These are phyloP conservation scores for Lasiodiplodia sp. DNA, from an alignment of 2,329 filamentous ascomycete species.

Conservation along the genomic window DNA sequence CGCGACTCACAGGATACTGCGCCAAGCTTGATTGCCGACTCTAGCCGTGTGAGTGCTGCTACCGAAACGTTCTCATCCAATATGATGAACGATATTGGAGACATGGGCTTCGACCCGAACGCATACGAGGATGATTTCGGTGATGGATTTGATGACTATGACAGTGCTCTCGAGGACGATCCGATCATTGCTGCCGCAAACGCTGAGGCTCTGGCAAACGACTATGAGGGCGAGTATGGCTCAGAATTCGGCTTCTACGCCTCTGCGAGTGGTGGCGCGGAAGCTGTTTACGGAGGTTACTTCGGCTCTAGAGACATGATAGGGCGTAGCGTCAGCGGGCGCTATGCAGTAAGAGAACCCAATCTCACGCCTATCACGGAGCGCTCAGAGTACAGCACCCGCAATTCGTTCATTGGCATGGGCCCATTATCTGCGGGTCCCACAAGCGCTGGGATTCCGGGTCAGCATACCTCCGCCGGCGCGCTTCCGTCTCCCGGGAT, in stretches of 20 bases:
- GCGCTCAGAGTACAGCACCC: slow-evolving; percentile 92
- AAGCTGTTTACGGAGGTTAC: slow-evolving; percentile 83
- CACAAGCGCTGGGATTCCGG: slow-evolving; percentile 6
- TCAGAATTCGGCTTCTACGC: slow-evolving; percentile 98
- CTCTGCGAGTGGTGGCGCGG: slow-evolving; percentile 55
- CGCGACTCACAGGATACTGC: slow-evolving; percentile 40
- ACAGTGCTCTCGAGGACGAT: slow-evolving; percentile 67
- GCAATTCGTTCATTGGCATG: slow-evolving; percentile 86
- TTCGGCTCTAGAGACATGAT: slow-evolving; percentile 76
- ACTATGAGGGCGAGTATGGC: slow-evolving; percentile 93
- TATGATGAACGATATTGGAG: slow-evolving; percentile 32
- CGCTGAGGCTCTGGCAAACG: slow-evolving; percentile 88
- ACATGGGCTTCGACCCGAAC: slow-evolving; percentile 66
- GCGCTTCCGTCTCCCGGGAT: slow-evolving; percentile 74
- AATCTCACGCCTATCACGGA: slow-evolving; percentile 97
- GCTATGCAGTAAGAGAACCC: slow-evolving; percentile 71
- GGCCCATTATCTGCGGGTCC: slow-evolving; percentile 55
- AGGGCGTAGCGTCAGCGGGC: slow-evolving; percentile 73
- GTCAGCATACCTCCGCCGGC: slow-evolving; percentile 43
- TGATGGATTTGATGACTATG: slow-evolving; percentile 61
- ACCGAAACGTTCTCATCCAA: slow-evolving; percentile 33
- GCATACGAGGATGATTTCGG: slow-evolving; percentile 50
- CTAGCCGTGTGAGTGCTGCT: slow-evolving; percentile 56
- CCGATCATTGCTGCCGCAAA: slow-evolving; percentile 95
- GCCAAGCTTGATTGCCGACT: slow-evolving; percentile 57